Percentiles rank a stretch among this genome's conserved stretches.
Conservation (phyloP, 1,284 basidiomycete genomes). For the Boletus mariae region DNA sequence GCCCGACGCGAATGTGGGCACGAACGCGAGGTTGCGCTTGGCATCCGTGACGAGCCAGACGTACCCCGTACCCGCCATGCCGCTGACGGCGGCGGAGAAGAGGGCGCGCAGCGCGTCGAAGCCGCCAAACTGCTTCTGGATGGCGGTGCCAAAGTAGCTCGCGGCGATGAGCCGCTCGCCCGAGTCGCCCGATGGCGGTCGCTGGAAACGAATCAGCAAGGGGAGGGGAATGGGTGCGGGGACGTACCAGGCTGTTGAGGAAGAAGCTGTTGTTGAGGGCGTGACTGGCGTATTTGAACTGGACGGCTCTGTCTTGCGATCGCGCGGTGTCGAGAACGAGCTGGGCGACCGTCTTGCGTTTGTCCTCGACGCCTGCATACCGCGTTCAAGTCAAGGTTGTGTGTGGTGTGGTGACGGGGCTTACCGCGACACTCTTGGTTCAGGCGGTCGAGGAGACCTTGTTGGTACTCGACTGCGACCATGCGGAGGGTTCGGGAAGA, state of each 20-base stretch:
- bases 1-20: conserved; percentile 87
- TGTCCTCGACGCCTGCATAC: conserved; percentile 52
- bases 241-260: conserved; percentile 76
- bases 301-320: conserved; percentile 61
- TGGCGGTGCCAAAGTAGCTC: conserved; percentile 36
- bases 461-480: conserved; percentile 77
- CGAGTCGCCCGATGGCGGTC: conserved; percentile 43
- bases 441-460: conserved; percentile 71
- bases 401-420: conserved; percentile 23
- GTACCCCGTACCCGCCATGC: conserved; percentile 82
- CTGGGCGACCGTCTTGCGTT: conserved; percentile 64
- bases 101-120: conserved; percentile 71
- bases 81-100: conserved; percentile 73
- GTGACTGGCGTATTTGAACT: conserved; percentile 90
- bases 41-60: conserved; percentile 83
- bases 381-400: conserved; percentile 4
- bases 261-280: conserved; percentile 97
- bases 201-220: conserved; percentile 33
- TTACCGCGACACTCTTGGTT: conserved; percentile 72
- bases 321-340: conserved; percentile 71
- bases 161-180: conserved; percentile 46
- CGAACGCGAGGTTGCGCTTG: conserved; percentile 60
- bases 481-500: conserved; percentile 62
- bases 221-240: conserved; percentile 1
- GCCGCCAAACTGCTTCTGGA: conserved; percentile 58